Base-by-base conservation (phyloP, 2,329 filamentous ascomycete species). In the Orbilia blumenaviensis region DNA sequence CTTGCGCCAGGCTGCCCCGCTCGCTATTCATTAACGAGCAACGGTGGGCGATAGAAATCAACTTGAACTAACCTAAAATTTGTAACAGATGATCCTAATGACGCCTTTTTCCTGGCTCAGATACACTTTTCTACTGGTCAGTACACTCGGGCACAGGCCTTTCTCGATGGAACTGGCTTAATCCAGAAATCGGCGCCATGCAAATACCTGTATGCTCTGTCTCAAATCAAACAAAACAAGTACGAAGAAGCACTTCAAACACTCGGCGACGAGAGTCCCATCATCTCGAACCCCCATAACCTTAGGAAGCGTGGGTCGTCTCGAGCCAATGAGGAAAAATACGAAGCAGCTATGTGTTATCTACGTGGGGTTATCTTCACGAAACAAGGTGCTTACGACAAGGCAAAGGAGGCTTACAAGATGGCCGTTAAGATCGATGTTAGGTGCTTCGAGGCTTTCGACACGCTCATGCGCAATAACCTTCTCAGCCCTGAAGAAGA, bases 341-440 rank as follows among this genome's bases (percentile, higher is more conserved):
- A 95, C 80, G 94, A 99, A 84, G 95, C 95, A 0, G 93, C 91
- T 81, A 99, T 99, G 94, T 99, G 95, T 84, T 97, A 96, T 82
- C 85, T 99, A 62, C 88, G 95, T 23, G 95, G 95, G 3, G 87
- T 97, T 58, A 98, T 96, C 85, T 97, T 93, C 82, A 94, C 95
- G 5, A 97, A 97, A 83, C 92, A 97, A 82, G 99, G 98, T 83
- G 92, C 94, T 25, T 98, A 98, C 80, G 95, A 99, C 82, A 90
- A 93, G 34, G 95, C 95, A 62, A 97, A 97, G 83, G 94, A 98
- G 81, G 98, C 95, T 84, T 99, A 98, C 86, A 98, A 97, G 84
- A 93, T 96, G 80, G 95, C 95, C 1, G 93, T 98, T 50, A 89
- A 92, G 77, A 97, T 99, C 81, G 95, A 99, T 81, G 94, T 98